A percentile compares a stretch with the other conserved stretches of the same genome.
Conservation (phyloP, 495 filamentous ascomycete species). For the Echria macrotheca region DNA sequence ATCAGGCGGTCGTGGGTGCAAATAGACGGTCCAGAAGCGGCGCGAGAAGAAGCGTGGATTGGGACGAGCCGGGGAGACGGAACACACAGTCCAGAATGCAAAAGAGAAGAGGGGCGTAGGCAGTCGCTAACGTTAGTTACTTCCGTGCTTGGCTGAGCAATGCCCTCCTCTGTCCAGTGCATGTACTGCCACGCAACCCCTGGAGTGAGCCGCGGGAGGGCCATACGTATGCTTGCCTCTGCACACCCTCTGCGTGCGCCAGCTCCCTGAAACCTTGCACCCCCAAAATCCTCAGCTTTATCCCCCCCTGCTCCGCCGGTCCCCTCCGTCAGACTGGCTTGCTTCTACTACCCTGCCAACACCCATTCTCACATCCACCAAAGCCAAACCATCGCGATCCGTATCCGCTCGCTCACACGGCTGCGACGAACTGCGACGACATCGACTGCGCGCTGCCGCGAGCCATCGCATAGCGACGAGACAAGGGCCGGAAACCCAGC, state of each 20-base stretch:
- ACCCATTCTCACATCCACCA: slow-evolving; percentile 11
- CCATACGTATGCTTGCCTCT: slow-evolving; percentile 21
- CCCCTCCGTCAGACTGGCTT: slow-evolving; percentile 8
- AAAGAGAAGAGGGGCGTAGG: neutral
- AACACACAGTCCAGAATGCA: too few relatives aligned
- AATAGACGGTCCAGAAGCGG: neutral
- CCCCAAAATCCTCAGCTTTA: slow-evolving; percentile 26
- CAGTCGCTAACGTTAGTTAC: neutral
- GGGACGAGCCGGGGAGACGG: too few relatives aligned
- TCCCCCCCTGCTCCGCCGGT: slow-evolving; percentile 19
- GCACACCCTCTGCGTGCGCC: slow-evolving; percentile 9
- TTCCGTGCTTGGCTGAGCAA: slow-evolving; percentile 7
- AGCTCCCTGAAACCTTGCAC: slow-evolving; percentile 25
- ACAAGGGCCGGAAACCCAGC: slow-evolving; percentile 14
- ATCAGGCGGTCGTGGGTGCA: neutral
- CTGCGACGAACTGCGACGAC: slow-evolving; percentile 11
- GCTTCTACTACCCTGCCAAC: slow-evolving; percentile 9
- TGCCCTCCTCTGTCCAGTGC: slow-evolving; percentile 6
- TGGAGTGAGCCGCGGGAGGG: slow-evolving; percentile 16
- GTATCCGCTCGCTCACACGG: slow-evolving; percentile 12
- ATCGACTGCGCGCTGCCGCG: neutral
- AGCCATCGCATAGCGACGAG: neutral
- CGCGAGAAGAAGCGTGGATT: neutral
- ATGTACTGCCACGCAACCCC: slow-evolving; percentile 24
- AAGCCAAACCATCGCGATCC: slow-evolving; percentile 14